Evolutionary conservation across 2,329 filamentous ascomycete genomes (phyloP), one percentile per base, ranked within the genome.

Genomic region (Microascus cirrosus): DNA sequence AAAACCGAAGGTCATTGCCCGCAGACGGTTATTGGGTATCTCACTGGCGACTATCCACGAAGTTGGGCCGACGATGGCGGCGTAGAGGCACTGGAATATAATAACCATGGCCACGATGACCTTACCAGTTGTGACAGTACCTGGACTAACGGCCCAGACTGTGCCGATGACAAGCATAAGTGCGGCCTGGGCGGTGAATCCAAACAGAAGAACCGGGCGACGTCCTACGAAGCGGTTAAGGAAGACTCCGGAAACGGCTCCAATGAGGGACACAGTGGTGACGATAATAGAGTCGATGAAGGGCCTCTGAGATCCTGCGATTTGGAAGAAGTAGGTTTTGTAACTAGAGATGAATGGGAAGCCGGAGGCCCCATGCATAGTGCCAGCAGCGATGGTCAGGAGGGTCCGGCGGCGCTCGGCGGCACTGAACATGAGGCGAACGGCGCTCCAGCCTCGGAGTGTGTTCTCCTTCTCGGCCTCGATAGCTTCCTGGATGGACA

Each of bases 271-370:
- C 35, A 59, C 51, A 13, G 48, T 54, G 54, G 58, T 59, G 34
- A 59, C 58, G 48, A 57, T 59, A 35, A 59, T 57, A 25, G 58
- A 59, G 51, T 59, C 58, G 51, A 52, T 48, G 51, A 59, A 59
- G 24, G 58, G 58, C 15, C 24, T 57, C 58, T 57, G 55, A 24
- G 54, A 59, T 15, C 58, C 58, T 25, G 58, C 58, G 24, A 59
- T 55, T 51, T 59, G 58, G 58, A 59, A 59, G 54, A 59, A 59
- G 55, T 59, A 59, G 22, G 58, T 59, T 25, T 57, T 59, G 32
- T 59, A 59, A 51, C 54, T 54, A 25, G 58, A 57, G 39, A 59
- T 56, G 50, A 59, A 59, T 8, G 54, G 58, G 58, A 59, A 59
- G 20, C 58, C 58, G 22, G 58, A 59, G 13, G 58, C 58, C 15